A percentile compares a stretch with the other conserved stretches of the same genome.
Evolutionary conservation across 1,284 basidiomycete species (phyloP).

Genomic region (Ustilago bromivora): DNA sequence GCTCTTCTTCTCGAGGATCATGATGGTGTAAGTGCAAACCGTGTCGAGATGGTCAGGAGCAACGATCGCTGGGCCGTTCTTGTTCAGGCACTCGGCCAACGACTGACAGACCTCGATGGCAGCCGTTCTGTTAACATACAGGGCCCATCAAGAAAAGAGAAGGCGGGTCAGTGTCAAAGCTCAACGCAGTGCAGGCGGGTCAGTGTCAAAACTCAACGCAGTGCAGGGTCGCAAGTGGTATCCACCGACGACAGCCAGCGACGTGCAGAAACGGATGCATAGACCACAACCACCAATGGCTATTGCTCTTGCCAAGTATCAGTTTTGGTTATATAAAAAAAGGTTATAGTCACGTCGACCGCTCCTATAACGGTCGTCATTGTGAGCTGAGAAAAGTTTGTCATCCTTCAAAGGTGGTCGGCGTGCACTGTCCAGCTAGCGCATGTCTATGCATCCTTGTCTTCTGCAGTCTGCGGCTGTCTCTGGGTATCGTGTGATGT

Average conservation of each 20-base stretch:
- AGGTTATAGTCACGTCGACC: slow-evolving; percentile 56
- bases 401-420: slow-evolving; percentile 73
- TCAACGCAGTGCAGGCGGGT: neutral
- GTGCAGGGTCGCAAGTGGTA: neutral
- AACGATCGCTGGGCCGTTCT: slow-evolving; percentile 83
- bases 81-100: slow-evolving; percentile 89
- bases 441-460: slow-evolving; percentile 1
- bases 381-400: slow-evolving; percentile 84
- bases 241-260: neutral
- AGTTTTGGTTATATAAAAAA: slow-evolving; percentile 51
- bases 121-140: slow-evolving; percentile 77
- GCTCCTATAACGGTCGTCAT: slow-evolving; percentile 74
- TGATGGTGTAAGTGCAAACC: slow-evolving; percentile 67
- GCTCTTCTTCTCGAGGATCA: slow-evolving; percentile 79
- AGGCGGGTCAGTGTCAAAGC: slow-evolving; percentile 24
- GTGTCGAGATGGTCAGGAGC: slow-evolving; percentile 74
- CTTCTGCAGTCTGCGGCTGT: slow-evolving; percentile 19
- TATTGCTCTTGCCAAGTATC: slow-evolving; percentile 26
- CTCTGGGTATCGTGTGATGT: neutral
- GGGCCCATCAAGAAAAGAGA: slow-evolving; percentile 2
- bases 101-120: slow-evolving; percentile 86
- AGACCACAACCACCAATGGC: slow-evolving; percentile 12
- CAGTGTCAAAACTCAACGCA: slow-evolving; percentile 16
- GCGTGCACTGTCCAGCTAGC: neutral
- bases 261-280: slow-evolving; percentile 14